phyloP scores from a whole-genome alignment of 495 filamentous ascomycete genomes.

The Podospora pseudocomata region DNA sequence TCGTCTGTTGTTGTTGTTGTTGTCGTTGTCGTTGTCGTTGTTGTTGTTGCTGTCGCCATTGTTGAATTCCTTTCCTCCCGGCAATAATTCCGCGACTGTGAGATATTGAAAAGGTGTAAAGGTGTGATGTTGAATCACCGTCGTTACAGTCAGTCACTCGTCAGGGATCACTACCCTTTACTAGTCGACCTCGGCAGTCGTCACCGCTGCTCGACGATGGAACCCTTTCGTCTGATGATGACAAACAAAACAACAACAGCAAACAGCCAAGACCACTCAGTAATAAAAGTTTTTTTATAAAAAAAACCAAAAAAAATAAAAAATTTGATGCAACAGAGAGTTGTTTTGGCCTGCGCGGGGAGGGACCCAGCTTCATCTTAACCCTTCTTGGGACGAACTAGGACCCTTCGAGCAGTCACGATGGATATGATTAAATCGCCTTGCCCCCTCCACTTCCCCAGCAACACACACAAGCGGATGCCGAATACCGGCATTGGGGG shows the following conservation, averaged over 20 bases:
- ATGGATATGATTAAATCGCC: background rate
- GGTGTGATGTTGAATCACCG: background rate
- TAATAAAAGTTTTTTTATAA: too few relatives aligned
- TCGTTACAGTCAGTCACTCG: background rate
- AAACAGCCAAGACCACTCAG: too few relatives aligned
- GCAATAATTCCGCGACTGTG: background rate
- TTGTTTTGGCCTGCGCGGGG: background rate
- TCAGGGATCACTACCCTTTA: background rate
- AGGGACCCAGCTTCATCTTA: background rate
- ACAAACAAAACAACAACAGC: background rate
- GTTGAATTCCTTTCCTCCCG: background rate
- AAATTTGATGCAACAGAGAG: background rate
- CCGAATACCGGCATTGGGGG: background rate
- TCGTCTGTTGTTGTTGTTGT: background rate
- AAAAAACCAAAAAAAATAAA: background rate
- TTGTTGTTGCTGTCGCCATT: background rate
- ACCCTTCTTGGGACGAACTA: background rate
- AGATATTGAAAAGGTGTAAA: background rate
- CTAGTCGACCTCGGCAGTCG: background rate
- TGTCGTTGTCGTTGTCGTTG: background rate
- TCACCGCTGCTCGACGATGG: background rate
- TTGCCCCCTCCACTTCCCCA: background rate
- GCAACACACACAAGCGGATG: background rate
- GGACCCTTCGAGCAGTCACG: background rate
- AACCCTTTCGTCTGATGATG: background rate